Base-by-base conservation (phyloP, 2,329 filamentous ascomycete genomes). In the Apiospora aurea region DNA sequence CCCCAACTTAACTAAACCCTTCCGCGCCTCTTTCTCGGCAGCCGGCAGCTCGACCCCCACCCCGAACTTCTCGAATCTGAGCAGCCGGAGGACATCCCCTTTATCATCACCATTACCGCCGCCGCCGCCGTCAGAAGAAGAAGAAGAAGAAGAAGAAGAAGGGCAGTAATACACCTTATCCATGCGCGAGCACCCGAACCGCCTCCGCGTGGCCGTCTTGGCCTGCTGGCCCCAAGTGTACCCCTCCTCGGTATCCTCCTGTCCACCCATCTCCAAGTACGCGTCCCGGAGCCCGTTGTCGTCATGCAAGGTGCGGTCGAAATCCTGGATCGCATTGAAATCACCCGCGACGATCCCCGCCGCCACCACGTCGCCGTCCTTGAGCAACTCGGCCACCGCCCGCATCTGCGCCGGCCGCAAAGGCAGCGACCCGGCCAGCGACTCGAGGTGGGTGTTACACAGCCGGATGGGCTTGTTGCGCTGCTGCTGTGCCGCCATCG, bases 211-310 rank as follows among this genome's bases (percentile, higher is more conserved):
- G 49, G 49, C 77, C 6, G 81, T 81, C 2, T 82, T 75, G 8
- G 82, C 83, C 80, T 89, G 87, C 73, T 87, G 84, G 0, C 88
- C 88, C 88, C 88, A 90, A 0, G 88, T 89, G 73, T 85, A 86
- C 0, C 85, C 87, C 4, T 83, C 81, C 0, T 85, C 83, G 66
- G 79, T 81, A 53, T 85, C 84, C 72, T 89, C 87, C 1, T 75
- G 66, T 0, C 87, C 87, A 1, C 87, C 87, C 13, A 83, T 79
- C 70, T 83, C 82, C 6, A 89, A 81, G 75, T 85, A 90, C 0
- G 85, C 84, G 75, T 90, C 88, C 24, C 80, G 78, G 0, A 90
- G 83, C 0, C 78, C 77, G 71, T 88, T 85, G 1, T 85, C 83
- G 10, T 73, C 74, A 69, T 87, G 85, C 13, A 88, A 78, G 0